phyloP scores from a whole-genome alignment of 768 basidiomycete species.

The Hygrocybe punicea region DNA sequence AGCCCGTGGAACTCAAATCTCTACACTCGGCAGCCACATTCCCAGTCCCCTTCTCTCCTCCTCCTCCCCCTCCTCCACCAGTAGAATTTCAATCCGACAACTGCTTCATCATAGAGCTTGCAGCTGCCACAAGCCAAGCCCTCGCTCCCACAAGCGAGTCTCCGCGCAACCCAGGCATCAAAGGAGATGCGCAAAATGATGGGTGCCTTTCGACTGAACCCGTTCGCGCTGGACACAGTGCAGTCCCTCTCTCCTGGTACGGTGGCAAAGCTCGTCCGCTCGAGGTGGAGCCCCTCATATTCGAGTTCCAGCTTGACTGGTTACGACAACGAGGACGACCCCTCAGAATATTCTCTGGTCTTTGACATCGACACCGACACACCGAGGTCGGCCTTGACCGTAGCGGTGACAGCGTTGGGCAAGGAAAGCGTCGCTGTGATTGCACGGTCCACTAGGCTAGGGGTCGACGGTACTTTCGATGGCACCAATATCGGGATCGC shows the following conservation, averaged over 20 bases:
- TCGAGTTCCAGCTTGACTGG: conserved; percentile 62
- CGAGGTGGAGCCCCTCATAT: conserved; percentile 55
- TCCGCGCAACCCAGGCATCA: conserved; percentile 71
- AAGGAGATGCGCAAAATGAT: conserved; percentile 71
- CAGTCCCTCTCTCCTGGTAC: conserved; percentile 38
- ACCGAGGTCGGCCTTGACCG: conserved; percentile 35
- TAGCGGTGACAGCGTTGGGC: conserved; percentile 33
- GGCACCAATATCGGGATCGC: conserved; percentile 29
- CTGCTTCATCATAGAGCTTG: too few relatives aligned
- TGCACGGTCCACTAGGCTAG: conserved; percentile 30
- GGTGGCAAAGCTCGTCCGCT: conserved; percentile 56
- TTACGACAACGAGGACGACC: conserved; percentile 4
- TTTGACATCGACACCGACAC: conserved; percentile 33
- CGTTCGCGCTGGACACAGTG: conserved; percentile 48
- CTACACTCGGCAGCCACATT: too few relatives aligned
- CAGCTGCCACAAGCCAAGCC: conserved; percentile 23
- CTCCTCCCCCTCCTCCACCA: too few relatives aligned
- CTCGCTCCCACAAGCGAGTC: conserved; percentile 58
- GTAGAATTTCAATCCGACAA: too few relatives aligned
- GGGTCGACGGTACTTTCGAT: conserved; percentile 16
- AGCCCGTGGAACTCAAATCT: too few relatives aligned
- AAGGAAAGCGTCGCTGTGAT: conserved; percentile 32
- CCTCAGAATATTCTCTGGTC: too few relatives aligned
- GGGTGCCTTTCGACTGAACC: conserved; percentile 73
- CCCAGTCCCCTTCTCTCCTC: neutral